phyloP scores from a whole-genome alignment of 2,329 filamentous ascomycete species.

The Apiospora koreana region DNA sequence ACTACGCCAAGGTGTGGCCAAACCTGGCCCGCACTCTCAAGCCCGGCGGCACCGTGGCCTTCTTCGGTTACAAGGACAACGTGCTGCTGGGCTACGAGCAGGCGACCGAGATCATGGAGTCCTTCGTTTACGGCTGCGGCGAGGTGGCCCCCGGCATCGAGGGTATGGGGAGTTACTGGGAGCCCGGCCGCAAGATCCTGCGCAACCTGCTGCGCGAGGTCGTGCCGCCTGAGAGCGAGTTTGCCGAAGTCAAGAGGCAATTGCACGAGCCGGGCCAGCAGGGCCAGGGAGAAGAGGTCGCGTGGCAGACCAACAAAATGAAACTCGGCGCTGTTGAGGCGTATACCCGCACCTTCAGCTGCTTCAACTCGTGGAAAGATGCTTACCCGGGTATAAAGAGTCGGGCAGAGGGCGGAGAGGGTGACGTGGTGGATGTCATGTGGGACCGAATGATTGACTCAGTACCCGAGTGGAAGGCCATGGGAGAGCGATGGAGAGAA shows the following conservation, averaged over 20 bases:
- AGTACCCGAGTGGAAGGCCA: slow-evolving; percentile 53
- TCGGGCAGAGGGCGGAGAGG: slow-evolving; percentile 54
- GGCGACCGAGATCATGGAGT: slow-evolving; percentile 54
- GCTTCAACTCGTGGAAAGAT: slow-evolving; percentile 59
- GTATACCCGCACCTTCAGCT: slow-evolving; percentile 63
- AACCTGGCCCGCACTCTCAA: slow-evolving; percentile 56
- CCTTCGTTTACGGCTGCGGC: slow-evolving; percentile 54
- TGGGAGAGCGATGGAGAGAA: slow-evolving; percentile 52
- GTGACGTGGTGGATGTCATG: slow-evolving; percentile 64
- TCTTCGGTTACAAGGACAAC: slow-evolving; percentile 68
- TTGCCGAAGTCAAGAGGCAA: slow-evolving; percentile 52
- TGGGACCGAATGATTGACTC: slow-evolving; percentile 57
- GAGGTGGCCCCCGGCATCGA: slow-evolving; percentile 45
- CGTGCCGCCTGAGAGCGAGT: slow-evolving; percentile 51
- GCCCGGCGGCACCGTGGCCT: slow-evolving; percentile 59
- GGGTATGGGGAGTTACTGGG: slow-evolving; percentile 61
- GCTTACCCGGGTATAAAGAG: slow-evolving; percentile 51
- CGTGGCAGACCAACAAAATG: slow-evolving; percentile 55
- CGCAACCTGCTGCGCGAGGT: slow-evolving; percentile 53
- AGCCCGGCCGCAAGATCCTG: slow-evolving; percentile 58
- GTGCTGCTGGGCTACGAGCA: slow-evolving; percentile 54
- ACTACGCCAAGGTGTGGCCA: slow-evolving; percentile 55
- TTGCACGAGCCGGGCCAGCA: slow-evolving; percentile 56
- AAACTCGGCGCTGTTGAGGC: slow-evolving; percentile 59
- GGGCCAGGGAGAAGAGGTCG: slow-evolving; percentile 38